These are phyloP conservation scores for Apocynum venetum DNA, from an alignment of 257 asterid species.

Conservation along the genomic window DNA sequence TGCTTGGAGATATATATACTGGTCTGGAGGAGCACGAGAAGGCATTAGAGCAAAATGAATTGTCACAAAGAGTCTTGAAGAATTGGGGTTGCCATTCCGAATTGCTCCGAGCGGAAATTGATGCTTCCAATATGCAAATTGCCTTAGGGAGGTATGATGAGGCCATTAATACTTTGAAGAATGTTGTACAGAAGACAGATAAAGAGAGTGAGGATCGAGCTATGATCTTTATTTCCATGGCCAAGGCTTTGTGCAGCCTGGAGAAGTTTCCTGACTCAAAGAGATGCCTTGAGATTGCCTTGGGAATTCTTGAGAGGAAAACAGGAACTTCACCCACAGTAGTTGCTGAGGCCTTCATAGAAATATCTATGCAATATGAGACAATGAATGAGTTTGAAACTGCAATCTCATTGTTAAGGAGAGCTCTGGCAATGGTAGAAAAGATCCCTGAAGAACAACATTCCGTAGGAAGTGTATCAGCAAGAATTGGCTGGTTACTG, in stretches of 20 bases:
- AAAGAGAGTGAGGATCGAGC: conserved; percentile 84
- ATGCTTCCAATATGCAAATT: conserved; percentile 91
- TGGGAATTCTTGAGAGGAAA: conserved; percentile 63
- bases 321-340: conserved; percentile 50
- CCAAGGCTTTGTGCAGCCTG: conserved; percentile 68
- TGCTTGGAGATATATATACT: conserved; percentile 81
- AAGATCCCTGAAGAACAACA: conserved; percentile 88
- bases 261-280: conserved; percentile 69
- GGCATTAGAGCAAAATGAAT: conserved; percentile 79
- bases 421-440: conserved; percentile 59
- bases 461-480: conserved; percentile 79
- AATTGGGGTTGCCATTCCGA: conserved; percentile 80
- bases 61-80: conserved; percentile 74
- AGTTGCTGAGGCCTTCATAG: conserved; percentile 79
- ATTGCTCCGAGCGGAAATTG: conserved; percentile 83
- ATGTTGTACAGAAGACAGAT: conserved; percentile 67
- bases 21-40: conserved; percentile 79
- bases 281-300: conserved; percentile 71
- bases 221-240: conserved; percentile 68
- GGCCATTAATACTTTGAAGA: conserved; percentile 71
- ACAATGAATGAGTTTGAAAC: conserved; percentile 80
- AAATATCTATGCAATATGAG: conserved; percentile 74
- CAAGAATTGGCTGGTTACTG: conserved; percentile 88
- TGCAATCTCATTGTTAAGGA: conserved; percentile 65
- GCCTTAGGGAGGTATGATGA: conserved; percentile 73